phyloP scores from a whole-genome alignment of 139 green algal genomes.

The Nannochloris sp. region DNA sequence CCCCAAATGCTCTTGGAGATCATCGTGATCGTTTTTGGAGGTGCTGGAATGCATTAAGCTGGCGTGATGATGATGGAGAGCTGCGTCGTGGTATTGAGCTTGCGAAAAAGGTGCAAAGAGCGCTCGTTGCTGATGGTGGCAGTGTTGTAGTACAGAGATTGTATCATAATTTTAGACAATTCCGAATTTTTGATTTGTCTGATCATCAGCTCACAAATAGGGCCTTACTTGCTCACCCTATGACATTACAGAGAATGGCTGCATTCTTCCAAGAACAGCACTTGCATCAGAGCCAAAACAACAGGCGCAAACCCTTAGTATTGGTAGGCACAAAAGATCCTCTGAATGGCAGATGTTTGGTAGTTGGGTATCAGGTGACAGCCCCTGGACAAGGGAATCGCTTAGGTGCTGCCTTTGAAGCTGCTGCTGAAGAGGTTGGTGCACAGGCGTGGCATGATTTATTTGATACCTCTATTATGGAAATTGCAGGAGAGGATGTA shows the following conservation, averaged over 20 bases:
- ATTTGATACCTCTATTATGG: constrained; percentile 31
- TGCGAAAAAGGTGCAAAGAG: constrained; percentile 49
- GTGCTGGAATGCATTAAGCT: constrained; percentile 25
- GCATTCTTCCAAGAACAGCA: constrained; percentile 44
- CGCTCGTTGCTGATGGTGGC: constrained; percentile 40
- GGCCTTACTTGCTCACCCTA: constrained; percentile 37
- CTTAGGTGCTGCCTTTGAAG: constrained; percentile 26
- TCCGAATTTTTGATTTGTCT: constrained; percentile 35
- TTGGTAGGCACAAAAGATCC: constrained; percentile 15
- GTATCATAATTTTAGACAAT: constrained; percentile 34
- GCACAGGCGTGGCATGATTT: constrained; percentile 37
- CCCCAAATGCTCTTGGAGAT: background rate
- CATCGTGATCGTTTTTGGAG: constrained; percentile 6
- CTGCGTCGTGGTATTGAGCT: constrained; percentile 41
- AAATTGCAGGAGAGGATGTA: constrained; percentile 22
- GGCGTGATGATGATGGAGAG: constrained; percentile 12
- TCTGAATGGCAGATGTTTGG: constrained; percentile 15
- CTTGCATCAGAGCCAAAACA: constrained; percentile 17
- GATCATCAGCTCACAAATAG: constrained; percentile 29
- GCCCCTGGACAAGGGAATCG: constrained; percentile 20
- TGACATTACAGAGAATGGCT: constrained; percentile 42
- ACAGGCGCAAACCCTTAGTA: constrained; percentile 25
- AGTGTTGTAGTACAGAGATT: constrained; percentile 19
- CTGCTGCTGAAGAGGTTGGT: constrained; percentile 17
- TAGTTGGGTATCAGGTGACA: constrained; percentile 26